Evolutionary conservation across 345 rosid species (phyloP), one percentile per base, ranked within the genome.

Genomic region (Clarkia xantiana): DNA sequence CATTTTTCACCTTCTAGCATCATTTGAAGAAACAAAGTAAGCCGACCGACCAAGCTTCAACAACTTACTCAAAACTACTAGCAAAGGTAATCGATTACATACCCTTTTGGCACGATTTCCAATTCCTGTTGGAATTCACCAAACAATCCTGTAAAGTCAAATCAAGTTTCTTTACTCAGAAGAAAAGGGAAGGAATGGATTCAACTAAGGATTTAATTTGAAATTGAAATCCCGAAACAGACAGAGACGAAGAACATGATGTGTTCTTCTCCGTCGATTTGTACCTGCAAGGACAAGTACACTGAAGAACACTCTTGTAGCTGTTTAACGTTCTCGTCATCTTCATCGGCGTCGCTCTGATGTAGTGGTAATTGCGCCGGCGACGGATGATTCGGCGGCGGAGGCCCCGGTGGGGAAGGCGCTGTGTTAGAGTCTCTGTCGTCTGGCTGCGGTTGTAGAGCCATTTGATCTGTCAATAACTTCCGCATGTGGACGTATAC

Each of bases 91-190:
- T n/a, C n/a, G n/a, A n/a, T 1, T 2, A 11, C 66, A 45, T 73
- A 81, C 94, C 90, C 72, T 54, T 79, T 49, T 89, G 97, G 58
- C 90, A 89, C 60, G 85, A 55, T 61, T 77, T 89, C 97, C 97
- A 89, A 44, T 85, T 78, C 58, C 95, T 78, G 38, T 82, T 67
- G 65, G 52, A 65, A 9, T 78, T 69, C 16, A 85, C 61, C 9
- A 89, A 89, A 56, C 97, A 89, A 66, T 84, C 86, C 97, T 84
- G 62, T 44, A 53, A 54, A 63, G 12, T 18, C 19, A 9, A 51
- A 3, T 16, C 16, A 1, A 6, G 17, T 19, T 39, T 47, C 15
- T 18, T 19, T 15, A 11, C 18, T 54, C 46, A 14, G 49, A 48
- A 40, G 19, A 20, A 3, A 16, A 6, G 18, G 20, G 44, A 49